Evolutionary conservation across 108 stramenopile species (phyloP).

Genomic region (Mediolabrus comicus): DNA sequence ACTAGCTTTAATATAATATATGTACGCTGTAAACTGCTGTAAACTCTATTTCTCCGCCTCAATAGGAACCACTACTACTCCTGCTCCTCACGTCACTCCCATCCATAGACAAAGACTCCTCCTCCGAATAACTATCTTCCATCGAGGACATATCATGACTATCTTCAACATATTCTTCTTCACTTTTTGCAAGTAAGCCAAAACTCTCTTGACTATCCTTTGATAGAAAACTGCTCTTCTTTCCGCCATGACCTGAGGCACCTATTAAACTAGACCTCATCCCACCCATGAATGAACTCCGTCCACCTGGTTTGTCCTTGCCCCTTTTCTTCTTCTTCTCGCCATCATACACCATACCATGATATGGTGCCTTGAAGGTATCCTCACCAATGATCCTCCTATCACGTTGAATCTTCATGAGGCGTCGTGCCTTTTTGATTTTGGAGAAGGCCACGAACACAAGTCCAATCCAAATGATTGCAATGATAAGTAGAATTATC

Average conservation of each 20-base stretch:
- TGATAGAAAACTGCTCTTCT: background rate
- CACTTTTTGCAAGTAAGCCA: background rate
- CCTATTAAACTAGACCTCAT: background rate
- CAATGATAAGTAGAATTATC: background rate
- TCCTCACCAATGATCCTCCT: background rate
- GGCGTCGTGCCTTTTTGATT: background rate
- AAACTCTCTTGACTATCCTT: background rate
- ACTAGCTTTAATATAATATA: too few relatives aligned
- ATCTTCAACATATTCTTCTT: background rate
- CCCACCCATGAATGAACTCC: too few relatives aligned
- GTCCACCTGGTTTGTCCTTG: too few relatives aligned
- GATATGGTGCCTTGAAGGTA: background rate
- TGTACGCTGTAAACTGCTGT: too few relatives aligned
- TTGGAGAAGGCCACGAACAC: background rate
- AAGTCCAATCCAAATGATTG: background rate
- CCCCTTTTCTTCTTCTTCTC: background rate
- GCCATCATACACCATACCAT: background rate
- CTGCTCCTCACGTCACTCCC: background rate
- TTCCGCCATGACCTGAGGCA: background rate
- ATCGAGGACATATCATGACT: background rate
- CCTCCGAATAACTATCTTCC: background rate
- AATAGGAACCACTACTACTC: background rate
- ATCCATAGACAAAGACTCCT: background rate
- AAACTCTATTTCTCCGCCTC: background rate
- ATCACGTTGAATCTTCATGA: background rate